A percentile compares a stretch with the other conserved stretches of the same genome.
Evolutionary conservation across 2,329 filamentous ascomycete species (phyloP).

Genomic region (Fusarium piperis): DNA sequence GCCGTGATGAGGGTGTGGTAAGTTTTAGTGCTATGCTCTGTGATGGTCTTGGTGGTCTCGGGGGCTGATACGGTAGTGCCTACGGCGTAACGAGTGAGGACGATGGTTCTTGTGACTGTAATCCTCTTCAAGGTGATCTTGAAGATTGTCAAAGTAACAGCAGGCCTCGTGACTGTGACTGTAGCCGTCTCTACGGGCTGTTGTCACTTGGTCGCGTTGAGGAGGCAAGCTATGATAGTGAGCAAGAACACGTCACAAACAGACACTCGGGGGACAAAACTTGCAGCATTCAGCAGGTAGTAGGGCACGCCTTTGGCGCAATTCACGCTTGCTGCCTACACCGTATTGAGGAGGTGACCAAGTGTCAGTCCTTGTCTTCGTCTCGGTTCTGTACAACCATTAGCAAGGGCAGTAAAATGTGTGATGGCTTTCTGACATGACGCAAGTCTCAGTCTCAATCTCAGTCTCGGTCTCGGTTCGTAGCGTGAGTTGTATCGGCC

Average conservation of each 20-base stretch:
- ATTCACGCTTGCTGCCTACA: neutral
- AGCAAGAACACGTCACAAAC: accelerated
- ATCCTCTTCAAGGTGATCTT: neutral
- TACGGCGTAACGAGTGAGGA: neutral
- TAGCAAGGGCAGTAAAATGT: neutral
- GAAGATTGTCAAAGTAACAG: neutral
- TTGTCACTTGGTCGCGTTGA: neutral
- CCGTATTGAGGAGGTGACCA: neutral
- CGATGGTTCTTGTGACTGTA: neutral
- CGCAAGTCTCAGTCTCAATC: neutral
- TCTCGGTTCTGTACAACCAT: neutral
- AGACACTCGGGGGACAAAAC: neutral
- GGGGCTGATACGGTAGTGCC: neutral
- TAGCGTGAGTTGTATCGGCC: neutral
- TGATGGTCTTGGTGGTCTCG: neutral
- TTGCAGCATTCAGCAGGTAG: neutral
- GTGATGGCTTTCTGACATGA: neutral
- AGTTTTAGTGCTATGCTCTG: neutral
- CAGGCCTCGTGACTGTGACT: neutral
- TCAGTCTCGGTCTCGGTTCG: neutral
- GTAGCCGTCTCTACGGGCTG: neutral
- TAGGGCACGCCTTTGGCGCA: neutral
- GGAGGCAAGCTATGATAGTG: neutral
- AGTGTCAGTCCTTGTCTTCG: neutral
- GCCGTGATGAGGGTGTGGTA: neutral